Percentiles rank a stretch among this genome's conserved stretches.
Conservation (phyloP, 1,284 basidiomycete species). For the Rhodotorula glutinis region DNA sequence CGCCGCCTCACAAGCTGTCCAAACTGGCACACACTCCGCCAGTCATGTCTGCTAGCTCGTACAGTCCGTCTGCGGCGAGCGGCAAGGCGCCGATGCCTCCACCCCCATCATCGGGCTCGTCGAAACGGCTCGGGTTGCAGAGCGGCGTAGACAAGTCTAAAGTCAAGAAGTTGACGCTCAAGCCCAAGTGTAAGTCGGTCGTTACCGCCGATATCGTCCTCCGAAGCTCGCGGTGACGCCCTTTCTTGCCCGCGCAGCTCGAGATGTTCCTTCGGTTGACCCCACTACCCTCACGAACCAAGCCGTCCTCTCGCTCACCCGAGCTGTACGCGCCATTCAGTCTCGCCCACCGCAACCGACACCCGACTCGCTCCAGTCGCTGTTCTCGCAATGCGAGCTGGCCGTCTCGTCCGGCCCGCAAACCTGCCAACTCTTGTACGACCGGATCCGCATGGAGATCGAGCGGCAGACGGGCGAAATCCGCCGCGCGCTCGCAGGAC, state of each 20-base stretch:
- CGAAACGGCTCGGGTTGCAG: slow-evolving; percentile 28
- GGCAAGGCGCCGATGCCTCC: slow-evolving; percentile 1
- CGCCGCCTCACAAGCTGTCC: slow-evolving; percentile 24
- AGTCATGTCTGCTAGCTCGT: background rate
- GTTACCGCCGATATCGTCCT: too few species aligned
- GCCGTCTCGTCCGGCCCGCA: slow-evolving; percentile 19
- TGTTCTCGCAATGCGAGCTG: slow-evolving; percentile 42
- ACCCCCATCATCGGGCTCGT: slow-evolving; percentile 6
- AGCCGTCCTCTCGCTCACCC: slow-evolving; percentile 32
- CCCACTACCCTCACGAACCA: slow-evolving; percentile 10
- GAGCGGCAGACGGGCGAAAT: slow-evolving; percentile 37
- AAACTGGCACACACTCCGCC: slow-evolving; percentile 15
- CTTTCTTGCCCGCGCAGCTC: slow-evolving; percentile 4
- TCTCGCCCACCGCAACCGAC: slow-evolving; percentile 38
- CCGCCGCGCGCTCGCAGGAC: slow-evolving; percentile 11
- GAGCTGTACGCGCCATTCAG: slow-evolving; percentile 41
- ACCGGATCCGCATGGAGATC: slow-evolving; percentile 41
- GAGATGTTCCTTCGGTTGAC: slow-evolving; percentile 8
- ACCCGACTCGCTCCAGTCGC: slow-evolving; percentile 40
- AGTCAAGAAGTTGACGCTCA: slow-evolving; percentile 28
- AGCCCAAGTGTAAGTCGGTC: slow-evolving; percentile 13
- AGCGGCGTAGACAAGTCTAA: slow-evolving; percentile 20
- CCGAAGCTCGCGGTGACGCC: background rate
- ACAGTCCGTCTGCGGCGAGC: background rate
- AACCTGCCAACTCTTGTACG: slow-evolving; percentile 38